Conservation (phyloP, 2,329 filamentous ascomycete genomes). For the Exutisphaerella laricina region DNA sequence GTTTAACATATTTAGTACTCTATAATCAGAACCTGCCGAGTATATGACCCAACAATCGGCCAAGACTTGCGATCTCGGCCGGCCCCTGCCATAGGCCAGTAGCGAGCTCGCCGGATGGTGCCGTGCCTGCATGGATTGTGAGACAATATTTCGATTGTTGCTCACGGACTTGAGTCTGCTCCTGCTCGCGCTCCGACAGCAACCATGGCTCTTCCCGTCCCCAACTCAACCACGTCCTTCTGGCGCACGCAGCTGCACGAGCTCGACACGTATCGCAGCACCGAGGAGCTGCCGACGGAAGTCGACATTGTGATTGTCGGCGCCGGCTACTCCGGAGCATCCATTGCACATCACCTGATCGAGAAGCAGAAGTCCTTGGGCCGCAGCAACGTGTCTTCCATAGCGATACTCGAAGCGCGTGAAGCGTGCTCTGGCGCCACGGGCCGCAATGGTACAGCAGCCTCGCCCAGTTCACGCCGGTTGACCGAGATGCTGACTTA, state of each 20-base stretch:
- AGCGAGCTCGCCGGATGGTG: neutral
- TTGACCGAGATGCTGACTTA: too few relatives aligned
- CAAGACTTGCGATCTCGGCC: neutral
- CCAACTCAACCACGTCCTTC: conserved; percentile 33
- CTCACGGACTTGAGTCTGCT: neutral
- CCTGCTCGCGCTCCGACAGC: neutral
- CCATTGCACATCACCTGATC: conserved; percentile 24
- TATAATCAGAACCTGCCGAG: too few relatives aligned
- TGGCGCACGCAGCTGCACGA: conserved; percentile 40
- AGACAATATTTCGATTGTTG: neutral
- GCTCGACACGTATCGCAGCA: conserved; percentile 57
- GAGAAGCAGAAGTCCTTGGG: conserved; percentile 11
- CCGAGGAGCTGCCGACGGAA: conserved; percentile 44
- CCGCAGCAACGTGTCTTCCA: conserved; percentile 9
- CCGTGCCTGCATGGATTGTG: conserved; percentile 2
- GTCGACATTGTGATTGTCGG: conserved; percentile 27
- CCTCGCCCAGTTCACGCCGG: too few relatives aligned
- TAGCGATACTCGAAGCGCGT: conserved; percentile 27
- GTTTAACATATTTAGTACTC: too few relatives aligned
- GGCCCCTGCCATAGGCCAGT: conserved; percentile 3
- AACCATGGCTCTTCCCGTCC: conserved; percentile 17
- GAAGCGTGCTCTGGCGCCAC: conserved; percentile 28
- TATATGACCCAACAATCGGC: neutral
- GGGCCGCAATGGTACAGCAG: conserved; percentile 23
- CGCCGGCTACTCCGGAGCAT: conserved; percentile 25